Percentiles rank a stretch among this genome's conserved stretches.
Conservation (phyloP, 2,329 filamentous ascomycete genomes). For the Penicillium capsulatum region DNA sequence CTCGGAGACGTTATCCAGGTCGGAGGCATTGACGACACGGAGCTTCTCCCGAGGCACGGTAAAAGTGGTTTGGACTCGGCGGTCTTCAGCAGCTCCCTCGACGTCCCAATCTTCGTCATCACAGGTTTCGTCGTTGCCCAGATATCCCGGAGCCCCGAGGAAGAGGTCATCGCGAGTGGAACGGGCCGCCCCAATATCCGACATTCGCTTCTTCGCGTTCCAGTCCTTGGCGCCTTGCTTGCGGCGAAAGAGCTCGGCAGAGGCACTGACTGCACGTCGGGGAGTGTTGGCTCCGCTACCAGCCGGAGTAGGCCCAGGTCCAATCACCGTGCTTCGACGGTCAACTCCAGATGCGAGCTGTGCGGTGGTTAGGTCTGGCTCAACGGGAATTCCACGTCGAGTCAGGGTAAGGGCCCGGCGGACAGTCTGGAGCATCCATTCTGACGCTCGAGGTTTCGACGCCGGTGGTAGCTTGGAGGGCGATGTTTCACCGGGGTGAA, state of each 20-base stretch:
- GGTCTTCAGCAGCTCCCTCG: constrained; percentile 65
- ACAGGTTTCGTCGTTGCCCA: constrained; percentile 24
- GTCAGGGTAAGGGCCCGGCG: constrained; percentile 57
- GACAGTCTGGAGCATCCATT: constrained; percentile 68
- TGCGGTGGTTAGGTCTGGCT: constrained; percentile 15
- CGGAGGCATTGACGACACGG: constrained; percentile 77
- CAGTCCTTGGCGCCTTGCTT: constrained; percentile 53
- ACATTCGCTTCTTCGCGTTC: constrained; percentile 38
- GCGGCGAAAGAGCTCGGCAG: constrained; percentile 46
- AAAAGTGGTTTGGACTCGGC: constrained; percentile 81
- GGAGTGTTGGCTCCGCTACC: constrained; percentile 26
- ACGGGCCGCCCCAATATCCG: constrained; percentile 16
- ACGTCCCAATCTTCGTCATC: constrained; percentile 64
- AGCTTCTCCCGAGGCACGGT: constrained; percentile 84
- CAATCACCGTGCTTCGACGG: constrained; percentile 21
- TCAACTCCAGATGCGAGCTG: constrained; percentile 29
- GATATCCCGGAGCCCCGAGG: constrained; percentile 23
- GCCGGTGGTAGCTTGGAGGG: constrained; percentile 24
- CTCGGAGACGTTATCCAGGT: constrained; percentile 32
- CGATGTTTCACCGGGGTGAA: constrained; percentile 25
- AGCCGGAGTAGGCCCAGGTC: constrained; percentile 8
- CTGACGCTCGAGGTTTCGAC: constrained; percentile 51
- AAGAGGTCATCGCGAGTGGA: constrained; percentile 27
- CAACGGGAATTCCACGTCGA: constrained; percentile 25
- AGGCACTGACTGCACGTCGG: constrained; percentile 47